These are phyloP conservation scores for Aspergillus conjunctus DNA, from an alignment of 495 filamentous ascomycete species.

Conservation along the genomic window DNA sequence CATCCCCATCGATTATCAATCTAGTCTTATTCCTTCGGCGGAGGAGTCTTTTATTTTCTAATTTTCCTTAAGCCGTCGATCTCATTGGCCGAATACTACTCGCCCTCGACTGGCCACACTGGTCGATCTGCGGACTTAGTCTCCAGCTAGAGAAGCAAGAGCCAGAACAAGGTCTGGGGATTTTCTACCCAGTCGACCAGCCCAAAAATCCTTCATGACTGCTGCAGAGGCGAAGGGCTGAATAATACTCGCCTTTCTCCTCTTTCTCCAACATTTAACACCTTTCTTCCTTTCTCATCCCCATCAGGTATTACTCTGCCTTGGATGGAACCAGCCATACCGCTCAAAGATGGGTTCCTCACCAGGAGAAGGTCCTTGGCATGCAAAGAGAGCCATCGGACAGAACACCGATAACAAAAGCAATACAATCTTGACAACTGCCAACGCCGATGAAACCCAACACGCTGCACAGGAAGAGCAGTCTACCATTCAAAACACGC, in stretches of 20 bases:
- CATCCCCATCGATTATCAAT: too few relatives aligned
- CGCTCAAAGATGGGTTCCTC: conserved; percentile 1
- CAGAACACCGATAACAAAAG: conserved; percentile 10
- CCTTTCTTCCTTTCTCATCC: not conserved
- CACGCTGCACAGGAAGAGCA: not conserved
- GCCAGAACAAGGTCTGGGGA: conserved; percentile 1
- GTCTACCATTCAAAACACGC: not conserved
- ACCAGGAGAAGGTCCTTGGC: conserved; percentile 9
- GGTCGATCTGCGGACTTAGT: not conserved
- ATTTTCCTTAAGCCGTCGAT: too few relatives aligned
- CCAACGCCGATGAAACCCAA: not conserved
- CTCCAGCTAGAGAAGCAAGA: conserved; percentile 5
- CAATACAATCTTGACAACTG: not conserved
- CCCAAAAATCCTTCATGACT: not conserved
- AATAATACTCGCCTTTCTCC: conserved; percentile 12
- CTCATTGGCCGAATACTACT: not conserved
- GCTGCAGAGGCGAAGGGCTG: conserved; percentile 9
- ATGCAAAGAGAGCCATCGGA: conserved; percentile 4
- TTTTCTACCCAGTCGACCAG: conserved; percentile 4
- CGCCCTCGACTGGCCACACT: not conserved
- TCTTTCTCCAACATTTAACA: not conserved
- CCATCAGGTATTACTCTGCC: not conserved
- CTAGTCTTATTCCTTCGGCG: too few relatives aligned
- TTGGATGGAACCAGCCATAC: not conserved
- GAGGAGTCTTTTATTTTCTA: too few relatives aligned